A percentile compares a stretch with the other conserved stretches of the same genome.
These are phyloP conservation scores for Nicotiana rustica DNA, from an alignment of 305 asterid genomes.

Conservation along the genomic window DNA sequence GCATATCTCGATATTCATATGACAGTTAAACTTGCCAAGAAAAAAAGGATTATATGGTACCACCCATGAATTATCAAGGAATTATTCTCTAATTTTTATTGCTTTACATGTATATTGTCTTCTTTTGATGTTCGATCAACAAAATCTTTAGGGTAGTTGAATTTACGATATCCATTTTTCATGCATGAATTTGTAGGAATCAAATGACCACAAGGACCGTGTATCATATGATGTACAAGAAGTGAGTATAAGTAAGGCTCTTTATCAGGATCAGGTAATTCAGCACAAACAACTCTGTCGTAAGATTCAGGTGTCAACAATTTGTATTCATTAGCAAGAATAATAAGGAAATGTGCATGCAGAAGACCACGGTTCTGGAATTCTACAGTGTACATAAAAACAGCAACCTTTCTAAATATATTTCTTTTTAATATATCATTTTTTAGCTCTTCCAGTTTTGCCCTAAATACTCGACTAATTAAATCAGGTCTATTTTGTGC, in stretches of 20 bases:
- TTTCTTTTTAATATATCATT: too few species aligned
- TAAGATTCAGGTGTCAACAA: neutral
- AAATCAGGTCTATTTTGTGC: too few species aligned
- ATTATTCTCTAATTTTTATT: too few species aligned
- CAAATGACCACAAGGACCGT: neutral
- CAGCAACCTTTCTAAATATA: too few species aligned
- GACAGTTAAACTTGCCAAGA: too few species aligned
- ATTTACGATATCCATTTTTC: neutral
- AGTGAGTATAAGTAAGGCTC: neutral
- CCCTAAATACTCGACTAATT: too few species aligned
- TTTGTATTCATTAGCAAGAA: neutral
- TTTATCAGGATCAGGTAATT: neutral
- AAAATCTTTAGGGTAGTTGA: neutral
- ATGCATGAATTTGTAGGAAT: neutral
- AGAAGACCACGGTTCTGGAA: neutral
- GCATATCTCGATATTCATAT: too few species aligned
- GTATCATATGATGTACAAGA: conserved; percentile 12
- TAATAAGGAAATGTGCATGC: neutral
- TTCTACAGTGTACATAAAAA: too few species aligned
- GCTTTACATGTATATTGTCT: too few species aligned
- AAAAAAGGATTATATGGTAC: too few species aligned
- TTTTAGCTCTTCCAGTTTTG: too few species aligned
- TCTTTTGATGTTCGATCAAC: neutral
- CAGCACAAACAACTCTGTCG: neutral
- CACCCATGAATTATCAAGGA: too few species aligned